Conservation (phyloP, 108 stramenopile genomes). For the Skeletonema grethae region DNA sequence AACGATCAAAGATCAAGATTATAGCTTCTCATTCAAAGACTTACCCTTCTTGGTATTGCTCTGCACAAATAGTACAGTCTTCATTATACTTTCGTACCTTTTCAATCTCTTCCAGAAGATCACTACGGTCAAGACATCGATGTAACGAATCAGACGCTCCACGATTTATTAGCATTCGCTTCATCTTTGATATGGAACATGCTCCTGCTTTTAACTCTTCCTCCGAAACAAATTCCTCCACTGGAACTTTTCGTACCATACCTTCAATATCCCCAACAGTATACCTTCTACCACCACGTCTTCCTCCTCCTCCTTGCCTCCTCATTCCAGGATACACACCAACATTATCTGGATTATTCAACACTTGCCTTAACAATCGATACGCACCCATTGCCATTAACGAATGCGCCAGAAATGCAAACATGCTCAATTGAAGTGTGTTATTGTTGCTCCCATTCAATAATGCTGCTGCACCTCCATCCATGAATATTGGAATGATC, state of each 20-base stretch:
- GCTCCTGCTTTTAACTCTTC: conserved; percentile 22
- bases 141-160: conserved; percentile 23
- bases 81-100: conserved; percentile 35
- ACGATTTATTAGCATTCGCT: conserved; percentile 38
- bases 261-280: conserved; percentile 34
- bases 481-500: conserved; percentile 22
- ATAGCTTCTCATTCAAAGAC: conserved; percentile 1
- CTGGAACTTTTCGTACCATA: conserved; percentile 34
- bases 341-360: conserved; percentile 2
- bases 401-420: conserved; percentile 29
- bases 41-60: conserved; percentile 45
- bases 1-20: background rate
- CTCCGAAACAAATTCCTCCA: conserved; percentile 42
- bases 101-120: conserved; percentile 28
- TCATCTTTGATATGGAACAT: conserved; percentile 35
- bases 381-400: conserved; percentile 37
- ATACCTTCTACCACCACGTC: conserved; percentile 10
- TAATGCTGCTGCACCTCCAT: conserved; percentile 11
- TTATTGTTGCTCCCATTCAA: conserved; percentile 8
- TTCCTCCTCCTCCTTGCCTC: conserved; percentile 4
- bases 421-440: conserved; percentile 12
- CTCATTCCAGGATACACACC: conserved; percentile 28
- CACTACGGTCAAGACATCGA: conserved; percentile 28
- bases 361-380: conserved; percentile 24
- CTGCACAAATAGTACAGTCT: conserved; percentile 44